Percentiles rank a stretch among this genome's conserved stretches.
Conservation (phyloP, 345 rosid genomes). For the Bruguiera parviflora region DNA sequence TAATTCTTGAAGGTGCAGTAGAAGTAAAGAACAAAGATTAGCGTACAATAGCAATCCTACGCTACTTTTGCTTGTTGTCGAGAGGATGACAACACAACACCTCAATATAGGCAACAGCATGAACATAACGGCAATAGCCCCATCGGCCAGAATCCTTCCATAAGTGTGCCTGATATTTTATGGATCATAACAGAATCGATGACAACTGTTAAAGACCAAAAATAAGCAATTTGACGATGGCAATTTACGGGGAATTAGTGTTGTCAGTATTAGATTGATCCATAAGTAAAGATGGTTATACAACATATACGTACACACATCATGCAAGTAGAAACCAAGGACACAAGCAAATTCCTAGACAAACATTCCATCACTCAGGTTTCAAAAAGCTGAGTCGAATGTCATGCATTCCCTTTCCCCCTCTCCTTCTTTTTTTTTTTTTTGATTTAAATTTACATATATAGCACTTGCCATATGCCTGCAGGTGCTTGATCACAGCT, state of each 20-base stretch:
- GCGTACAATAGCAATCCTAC: neutral
- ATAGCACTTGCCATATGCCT: neutral
- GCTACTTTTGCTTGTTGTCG: constrained; percentile 3
- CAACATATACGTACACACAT: neutral
- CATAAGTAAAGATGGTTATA: neutral
- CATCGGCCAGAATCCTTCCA: too few relatives aligned
- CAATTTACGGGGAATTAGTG: neutral
- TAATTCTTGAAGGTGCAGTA: neutral
- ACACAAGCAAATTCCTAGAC: constrained; percentile 1
- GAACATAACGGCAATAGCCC: too few relatives aligned
- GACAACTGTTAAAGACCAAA: neutral
- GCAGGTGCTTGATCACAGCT: constrained; percentile 7
- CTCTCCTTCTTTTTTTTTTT: neutral
- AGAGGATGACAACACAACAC: neutral
- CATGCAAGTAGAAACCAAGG: constrained; percentile 10
- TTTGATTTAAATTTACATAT: constrained; percentile 11
- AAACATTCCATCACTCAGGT: constrained; percentile 43
- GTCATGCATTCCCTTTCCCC: constrained; percentile 17
- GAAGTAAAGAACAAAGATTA: neutral
- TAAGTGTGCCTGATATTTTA: too few relatives aligned
- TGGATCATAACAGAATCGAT: neutral
- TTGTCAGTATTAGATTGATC: constrained; percentile 9
- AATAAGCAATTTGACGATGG: neutral
- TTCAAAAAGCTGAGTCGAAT: constrained; percentile 47
- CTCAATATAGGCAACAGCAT: neutral